Base-by-base conservation (phyloP, 371 early-diverging fungal genomes). In the Synchytrium microbalum region DNA sequence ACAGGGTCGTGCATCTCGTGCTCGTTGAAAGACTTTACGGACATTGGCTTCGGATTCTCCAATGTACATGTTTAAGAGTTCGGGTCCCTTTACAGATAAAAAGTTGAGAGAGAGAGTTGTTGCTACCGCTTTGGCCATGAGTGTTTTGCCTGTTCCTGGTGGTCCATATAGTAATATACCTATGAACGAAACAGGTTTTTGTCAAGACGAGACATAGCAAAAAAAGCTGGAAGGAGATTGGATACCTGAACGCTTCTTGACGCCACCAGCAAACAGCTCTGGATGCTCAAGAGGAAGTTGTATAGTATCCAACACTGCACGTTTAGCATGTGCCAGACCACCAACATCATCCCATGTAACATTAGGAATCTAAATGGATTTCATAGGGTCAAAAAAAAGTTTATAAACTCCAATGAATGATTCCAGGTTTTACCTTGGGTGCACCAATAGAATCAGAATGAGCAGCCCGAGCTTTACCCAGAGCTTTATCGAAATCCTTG, bases 321-420 rank as follows among this genome's bases (percentile, higher is more conserved):
- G 88, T 72, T 99, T 99, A 54, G 98, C 98, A 54, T 89, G 85
- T 5, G 93, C 92, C 61, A 99, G 75, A 13, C 99, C 99, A 63
- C 99, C 99, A 26, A 99, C 94, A 76, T 99, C 99, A 63, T 94
- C 95, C 96, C 98, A 99, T 8, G 89, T 91, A 24, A 99, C 94
- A 57, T 86, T 88, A 2, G 97, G 96, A 61, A 96, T 96, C 85
- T 86, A 54, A 32, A 14, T 10, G 33, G 5, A n/a, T n/a, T 19
- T 25, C 61, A 5, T 19, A 67, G 26, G 25, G 55, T 10, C 27
- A 8, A 67, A 29, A 33, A 38, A 61, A 25, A 26, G 26, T 24
- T 23, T 24, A n/a, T 26, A 57, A 1, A 3, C 27, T 63, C n/a
- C 8, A 70, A 46, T 32, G 30, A 53, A 19, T 24, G 26, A 63